Conservation (phyloP, 768 basidiomycete species). For the Naematelia encephala region DNA sequence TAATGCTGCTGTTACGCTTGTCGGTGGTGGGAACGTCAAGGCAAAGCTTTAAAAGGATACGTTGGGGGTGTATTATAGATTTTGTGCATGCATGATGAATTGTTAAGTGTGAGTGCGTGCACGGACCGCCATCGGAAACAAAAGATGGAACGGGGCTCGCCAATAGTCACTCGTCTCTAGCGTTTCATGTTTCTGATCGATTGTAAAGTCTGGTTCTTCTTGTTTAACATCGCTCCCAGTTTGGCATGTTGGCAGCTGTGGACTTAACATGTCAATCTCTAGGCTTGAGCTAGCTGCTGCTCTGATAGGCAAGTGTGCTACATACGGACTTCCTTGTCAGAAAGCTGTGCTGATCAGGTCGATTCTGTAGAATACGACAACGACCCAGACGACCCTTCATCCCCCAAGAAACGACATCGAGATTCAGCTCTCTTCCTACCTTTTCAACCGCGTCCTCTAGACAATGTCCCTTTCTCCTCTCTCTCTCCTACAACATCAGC, state of each 20-base stretch:
- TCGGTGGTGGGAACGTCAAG: slow-evolving; percentile 53
- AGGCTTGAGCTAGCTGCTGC: slow-evolving; percentile 83
- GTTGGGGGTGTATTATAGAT: background rate
- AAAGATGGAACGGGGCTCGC: background rate
- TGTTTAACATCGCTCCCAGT: too few species aligned
- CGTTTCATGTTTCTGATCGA: slow-evolving; percentile 1
- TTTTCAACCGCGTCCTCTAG: slow-evolving; percentile 13
- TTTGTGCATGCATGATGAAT: background rate
- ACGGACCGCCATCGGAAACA: background rate
- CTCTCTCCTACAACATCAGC: background rate
- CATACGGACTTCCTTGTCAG: too few species aligned
- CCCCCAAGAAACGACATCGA: slow-evolving; percentile 51
- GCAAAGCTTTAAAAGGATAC: slow-evolving; percentile 53
- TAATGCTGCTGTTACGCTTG: slow-evolving; percentile 73
- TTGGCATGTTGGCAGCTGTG: too few species aligned
- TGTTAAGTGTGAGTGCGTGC: background rate
- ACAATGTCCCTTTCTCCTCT: slow-evolving; percentile 11
- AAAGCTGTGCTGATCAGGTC: too few species aligned
- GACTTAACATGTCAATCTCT: slow-evolving; percentile 60
- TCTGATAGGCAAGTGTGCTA: slow-evolving; percentile 65
- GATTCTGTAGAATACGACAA: slow-evolving; percentile 99
- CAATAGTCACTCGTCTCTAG: background rate
- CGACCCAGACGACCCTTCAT: slow-evolving; percentile 66
- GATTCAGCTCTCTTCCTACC: slow-evolving; percentile 30
- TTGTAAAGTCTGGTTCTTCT: background rate